Conservation (phyloP, 768 basidiomycete species). For the Podaxis sp. region DNA sequence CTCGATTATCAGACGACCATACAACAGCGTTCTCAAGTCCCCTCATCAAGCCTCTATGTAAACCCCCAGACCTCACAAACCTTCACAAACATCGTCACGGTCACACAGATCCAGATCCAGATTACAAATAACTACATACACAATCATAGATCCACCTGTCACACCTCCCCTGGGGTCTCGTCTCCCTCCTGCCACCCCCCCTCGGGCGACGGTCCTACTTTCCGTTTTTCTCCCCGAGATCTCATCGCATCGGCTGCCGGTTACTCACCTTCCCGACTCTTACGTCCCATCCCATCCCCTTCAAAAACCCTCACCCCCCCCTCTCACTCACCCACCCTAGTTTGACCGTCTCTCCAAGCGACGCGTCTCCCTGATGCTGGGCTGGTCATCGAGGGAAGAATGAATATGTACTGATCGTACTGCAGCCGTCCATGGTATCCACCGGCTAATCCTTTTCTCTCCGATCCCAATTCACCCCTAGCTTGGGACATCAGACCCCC, state of each 20-base stretch:
- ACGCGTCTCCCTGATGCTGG: background rate
- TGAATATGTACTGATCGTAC: background rate
- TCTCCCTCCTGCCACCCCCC: background rate
- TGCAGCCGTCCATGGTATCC: background rate
- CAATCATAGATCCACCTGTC: constrained; percentile 11
- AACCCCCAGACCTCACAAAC: background rate
- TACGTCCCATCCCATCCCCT: background rate
- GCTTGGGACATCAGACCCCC: background rate
- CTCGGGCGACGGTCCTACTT: constrained; percentile 9
- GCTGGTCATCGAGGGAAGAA: background rate
- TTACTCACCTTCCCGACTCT: background rate
- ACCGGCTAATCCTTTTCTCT: background rate
- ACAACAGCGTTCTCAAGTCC: constrained; percentile 7
- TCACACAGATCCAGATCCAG: constrained; percentile 6
- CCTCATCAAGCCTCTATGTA: constrained; percentile 1
- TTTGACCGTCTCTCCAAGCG: background rate
- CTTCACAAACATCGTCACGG: background rate
- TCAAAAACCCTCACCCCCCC: background rate
- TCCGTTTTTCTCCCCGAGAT: constrained; percentile 8
- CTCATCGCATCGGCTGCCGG: constrained; percentile 7
- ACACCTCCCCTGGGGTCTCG: background rate
- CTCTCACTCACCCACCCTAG: background rate
- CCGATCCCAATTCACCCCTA: background rate
- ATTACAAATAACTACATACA: background rate
- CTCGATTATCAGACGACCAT: constrained; percentile 14